Percentiles rank a stretch among this genome's conserved stretches.
phyloP scores from a whole-genome alignment of 345 rosid species.

The Lepidium didymum region DNA sequence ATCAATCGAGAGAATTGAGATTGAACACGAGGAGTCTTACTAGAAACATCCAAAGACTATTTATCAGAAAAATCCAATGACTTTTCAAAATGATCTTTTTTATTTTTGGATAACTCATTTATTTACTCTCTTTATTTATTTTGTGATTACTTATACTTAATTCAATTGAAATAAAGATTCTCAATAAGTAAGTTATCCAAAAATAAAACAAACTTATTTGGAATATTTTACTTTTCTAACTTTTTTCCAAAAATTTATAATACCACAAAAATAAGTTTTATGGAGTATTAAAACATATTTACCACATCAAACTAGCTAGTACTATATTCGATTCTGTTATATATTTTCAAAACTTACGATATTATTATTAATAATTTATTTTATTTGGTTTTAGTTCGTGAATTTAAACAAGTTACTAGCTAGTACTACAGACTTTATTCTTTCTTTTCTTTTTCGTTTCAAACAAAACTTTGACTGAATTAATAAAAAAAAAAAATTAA shows the following conservation, averaged over 20 bases:
- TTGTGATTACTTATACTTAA: neutral
- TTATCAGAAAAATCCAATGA: constrained; percentile 5
- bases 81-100: neutral
- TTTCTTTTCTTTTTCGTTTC: neutral
- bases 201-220: no score
- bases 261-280: neutral
- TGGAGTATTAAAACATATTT: no score
- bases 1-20: neutral
- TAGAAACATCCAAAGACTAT: neutral
- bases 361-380: no score
- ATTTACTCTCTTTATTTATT: neutral
- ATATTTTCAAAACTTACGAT: no score
- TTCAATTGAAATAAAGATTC: no score
- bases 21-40: constrained; percentile 9
- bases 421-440: neutral
- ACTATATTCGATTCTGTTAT: no score
- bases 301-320: no score
- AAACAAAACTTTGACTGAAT: neutral
- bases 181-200: no score
- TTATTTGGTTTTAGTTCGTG: no score
- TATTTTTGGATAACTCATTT: neutral
- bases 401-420: no score
- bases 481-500: no score
- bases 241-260: neutral
- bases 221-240: no score